Evolutionary conservation across 202 grass and related monocot genomes (phyloP), one percentile per base, ranked within the genome.

Genomic region (Schoenoplectus tabernaemontani): DNA sequence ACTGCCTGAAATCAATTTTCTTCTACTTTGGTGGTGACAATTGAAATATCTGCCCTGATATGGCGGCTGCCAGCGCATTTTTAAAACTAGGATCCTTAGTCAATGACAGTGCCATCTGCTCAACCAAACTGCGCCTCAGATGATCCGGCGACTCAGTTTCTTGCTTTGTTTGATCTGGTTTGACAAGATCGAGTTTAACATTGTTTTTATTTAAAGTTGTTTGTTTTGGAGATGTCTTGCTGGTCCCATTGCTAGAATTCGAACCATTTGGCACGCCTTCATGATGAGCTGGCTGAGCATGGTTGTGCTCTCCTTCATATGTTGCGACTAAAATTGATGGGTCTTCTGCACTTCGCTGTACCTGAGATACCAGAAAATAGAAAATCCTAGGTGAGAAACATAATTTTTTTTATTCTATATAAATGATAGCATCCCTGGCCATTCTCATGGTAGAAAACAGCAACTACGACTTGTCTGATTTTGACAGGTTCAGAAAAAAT

Each of bases 291-390:
- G 79, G 86, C 73, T 77, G 78, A 34, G 30, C 71, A 53, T 96
- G 96, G 78, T 87, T 99, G 82, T 99, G 95, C 33, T 92, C 92
- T 43, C 92, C 96, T 66, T 99, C 96, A 59, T 99, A 99, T 24
- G 90, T 96, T 2, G 96, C 96, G 0, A 93, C 90, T 0, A 96
- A 69, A 11, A 92, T 42, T 24, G 88, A 85, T 1, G 4, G 83
- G 85, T 99, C 88, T 11, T 96, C 86, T 0, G 78, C 91, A 66
- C 95, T 98, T 32, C 91, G 81, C 83, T 98, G 95, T 73, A 97
- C 94, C 91, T 90, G 42, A 23, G 16, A 33, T 48, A 16, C 19
- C 10, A 64, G 6, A 17, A 32, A 13, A 67, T 34, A 54, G 2
- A 51, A 24, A 61, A 63, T 59, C 8, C 63, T 63, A 63, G 57